phyloP scores from a whole-genome alignment of 768 basidiomycete genomes.

The Neoboletus magnificus region DNA sequence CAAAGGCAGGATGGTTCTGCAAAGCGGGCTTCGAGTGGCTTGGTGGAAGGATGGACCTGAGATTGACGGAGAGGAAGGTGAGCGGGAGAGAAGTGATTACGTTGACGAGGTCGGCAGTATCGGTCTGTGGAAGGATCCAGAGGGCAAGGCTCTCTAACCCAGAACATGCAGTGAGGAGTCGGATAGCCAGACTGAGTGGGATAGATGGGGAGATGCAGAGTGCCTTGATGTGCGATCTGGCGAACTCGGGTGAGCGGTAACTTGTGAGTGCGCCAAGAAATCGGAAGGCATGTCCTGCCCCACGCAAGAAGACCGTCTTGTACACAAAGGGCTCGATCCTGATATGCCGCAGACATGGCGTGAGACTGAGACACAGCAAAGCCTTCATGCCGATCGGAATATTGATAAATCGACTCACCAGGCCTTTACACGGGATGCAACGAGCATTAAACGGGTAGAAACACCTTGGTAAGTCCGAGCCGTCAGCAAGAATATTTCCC shows the following conservation, averaged over 20 bases:
- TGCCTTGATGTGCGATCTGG: conserved; percentile 7
- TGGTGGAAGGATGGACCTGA: conserved; percentile 1
- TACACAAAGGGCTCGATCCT: conserved; percentile 25
- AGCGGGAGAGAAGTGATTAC: conserved; percentile 13
- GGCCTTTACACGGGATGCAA: conserved; percentile 13
- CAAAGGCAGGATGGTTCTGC: conserved; percentile 11
- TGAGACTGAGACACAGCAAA: not conserved
- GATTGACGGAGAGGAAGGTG: conserved; percentile 15
- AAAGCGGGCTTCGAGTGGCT: not conserved
- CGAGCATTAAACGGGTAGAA: conserved; percentile 12
- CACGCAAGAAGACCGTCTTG: conserved; percentile 15
- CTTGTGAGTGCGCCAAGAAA: not conserved
- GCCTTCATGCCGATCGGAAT: not conserved
- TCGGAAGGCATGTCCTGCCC: not conserved
- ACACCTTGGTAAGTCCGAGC: conserved; percentile 8
- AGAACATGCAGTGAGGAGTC: conserved; percentile 9
- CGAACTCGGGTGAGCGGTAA: conserved; percentile 7
- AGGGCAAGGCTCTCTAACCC: conserved; percentile 15
- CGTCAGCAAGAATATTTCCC: conserved; percentile 16
- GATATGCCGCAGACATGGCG: not conserved
- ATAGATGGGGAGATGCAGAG: conserved; percentile 18
- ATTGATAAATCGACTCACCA: conserved; percentile 9
- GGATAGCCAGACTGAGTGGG: not conserved
- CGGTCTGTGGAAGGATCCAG: conserved; percentile 9
- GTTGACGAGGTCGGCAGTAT: not conserved